Percentiles rank a stretch among this genome's conserved stretches.
phyloP scores from a whole-genome alignment of 805 yeast genomes.

The Metschnikowia shivogae region DNA sequence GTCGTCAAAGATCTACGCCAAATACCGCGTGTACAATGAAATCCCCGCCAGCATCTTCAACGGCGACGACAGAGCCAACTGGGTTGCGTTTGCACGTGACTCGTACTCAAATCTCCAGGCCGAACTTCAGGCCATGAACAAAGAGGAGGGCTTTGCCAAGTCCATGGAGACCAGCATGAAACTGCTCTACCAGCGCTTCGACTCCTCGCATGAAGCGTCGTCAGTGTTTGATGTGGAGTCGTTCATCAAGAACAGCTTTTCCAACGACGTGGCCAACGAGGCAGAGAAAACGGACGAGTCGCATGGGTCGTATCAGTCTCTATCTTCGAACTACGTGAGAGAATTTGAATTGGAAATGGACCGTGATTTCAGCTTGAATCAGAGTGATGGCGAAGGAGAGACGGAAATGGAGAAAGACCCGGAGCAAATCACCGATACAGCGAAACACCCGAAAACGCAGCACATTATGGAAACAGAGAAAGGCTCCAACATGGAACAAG shows the following conservation, averaged over 20 bases:
- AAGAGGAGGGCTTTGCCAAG: constrained; percentile 6
- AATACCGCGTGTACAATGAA: constrained; percentile 13
- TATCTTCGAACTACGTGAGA: constrained; percentile 25
- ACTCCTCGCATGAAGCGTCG: constrained; percentile 7
- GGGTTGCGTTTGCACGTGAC: constrained; percentile 24
- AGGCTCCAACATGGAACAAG: too few relatives aligned
- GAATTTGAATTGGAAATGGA: constrained; percentile 24
- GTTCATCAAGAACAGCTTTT: not conserved
- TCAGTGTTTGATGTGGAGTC: constrained; percentile 9
- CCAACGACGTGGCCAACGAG: not conserved
- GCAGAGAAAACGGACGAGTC: not conserved
- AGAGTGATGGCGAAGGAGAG: not conserved
- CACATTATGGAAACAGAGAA: not conserved
- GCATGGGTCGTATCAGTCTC: constrained; percentile 23
- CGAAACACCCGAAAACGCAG: not conserved
- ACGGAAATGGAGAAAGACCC: not conserved
- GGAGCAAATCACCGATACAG: not conserved
- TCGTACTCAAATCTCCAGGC: constrained; percentile 22
- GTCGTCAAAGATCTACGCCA: constrained; percentile 7
- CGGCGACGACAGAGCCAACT: constrained; percentile 21
- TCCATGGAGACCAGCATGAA: constrained; percentile 3
- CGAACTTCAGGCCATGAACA: constrained; percentile 22
- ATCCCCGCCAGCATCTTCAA: constrained; percentile 16
- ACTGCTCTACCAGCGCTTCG: constrained; percentile 1
- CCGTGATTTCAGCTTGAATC: constrained; percentile 21